Percentiles rank a stretch among this genome's conserved stretches.
phyloP scores from a whole-genome alignment of 305 asterid genomes.

The Plantago rigida region DNA sequence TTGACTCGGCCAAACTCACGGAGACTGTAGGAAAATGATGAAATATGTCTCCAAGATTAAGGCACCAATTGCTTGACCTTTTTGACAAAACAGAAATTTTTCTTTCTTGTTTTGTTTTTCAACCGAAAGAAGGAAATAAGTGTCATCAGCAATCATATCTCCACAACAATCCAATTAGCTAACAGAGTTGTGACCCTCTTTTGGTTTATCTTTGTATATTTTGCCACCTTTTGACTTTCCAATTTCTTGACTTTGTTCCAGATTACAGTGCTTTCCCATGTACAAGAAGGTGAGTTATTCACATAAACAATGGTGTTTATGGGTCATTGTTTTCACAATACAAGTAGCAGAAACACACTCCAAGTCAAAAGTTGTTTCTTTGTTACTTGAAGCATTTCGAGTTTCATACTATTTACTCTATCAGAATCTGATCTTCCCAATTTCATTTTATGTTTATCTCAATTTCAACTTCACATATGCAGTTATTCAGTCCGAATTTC shows the following conservation, averaged over 20 bases:
- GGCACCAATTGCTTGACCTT: slow-evolving; percentile 2
- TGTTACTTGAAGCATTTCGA: not conserved
- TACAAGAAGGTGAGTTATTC: no score
- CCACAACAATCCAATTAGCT: slow-evolving; percentile 7
- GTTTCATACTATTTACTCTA: no score
- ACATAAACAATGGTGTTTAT: slow-evolving; percentile 1
- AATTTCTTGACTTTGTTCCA: slow-evolving; percentile 17
- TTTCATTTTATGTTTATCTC: no score
- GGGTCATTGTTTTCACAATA: slow-evolving; percentile 9
- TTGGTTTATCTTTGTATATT: slow-evolving; percentile 20
- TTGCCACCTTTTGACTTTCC: slow-evolving; percentile 43
- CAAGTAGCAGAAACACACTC: not conserved
- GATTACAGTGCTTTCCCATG: slow-evolving; percentile 15
- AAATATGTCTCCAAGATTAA: not conserved
- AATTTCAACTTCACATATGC: no score
- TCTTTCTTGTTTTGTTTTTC: slow-evolving; percentile 4
- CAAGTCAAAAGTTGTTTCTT: slow-evolving; percentile 2
- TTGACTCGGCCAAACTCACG: no score
- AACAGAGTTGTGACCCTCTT: not conserved
- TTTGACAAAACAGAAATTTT: not conserved
- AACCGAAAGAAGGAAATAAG: not conserved
- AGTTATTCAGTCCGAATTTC: no score
- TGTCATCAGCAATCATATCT: not conserved
- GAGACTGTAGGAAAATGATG: not conserved
- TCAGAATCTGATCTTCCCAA: no score